phyloP scores from a whole-genome alignment of 371 early-diverging fungal species.

The Zychaea mexicana region DNA sequence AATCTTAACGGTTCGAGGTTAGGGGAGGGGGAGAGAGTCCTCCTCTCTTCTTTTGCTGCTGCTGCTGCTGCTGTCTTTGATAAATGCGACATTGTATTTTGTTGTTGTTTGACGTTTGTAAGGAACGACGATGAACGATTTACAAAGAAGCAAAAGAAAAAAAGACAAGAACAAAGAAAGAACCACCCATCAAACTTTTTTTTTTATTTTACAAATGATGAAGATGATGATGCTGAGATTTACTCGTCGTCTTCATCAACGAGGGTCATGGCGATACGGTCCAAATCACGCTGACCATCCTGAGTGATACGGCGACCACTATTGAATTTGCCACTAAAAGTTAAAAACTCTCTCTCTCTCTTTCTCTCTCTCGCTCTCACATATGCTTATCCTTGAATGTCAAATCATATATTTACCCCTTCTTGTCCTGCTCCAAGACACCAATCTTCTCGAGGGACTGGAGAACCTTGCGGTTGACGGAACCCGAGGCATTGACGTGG shows the following conservation, averaged over 20 bases:
- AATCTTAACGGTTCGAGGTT: no score
- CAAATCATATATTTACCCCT: conserved; percentile 63
- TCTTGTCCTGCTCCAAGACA: conserved; percentile 90
- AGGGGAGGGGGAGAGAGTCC: no score
- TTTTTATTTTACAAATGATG: background rate
- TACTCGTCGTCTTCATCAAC: conserved; percentile 27
- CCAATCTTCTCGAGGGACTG: conserved; percentile 98
- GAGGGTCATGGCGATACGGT: conserved; percentile 67
- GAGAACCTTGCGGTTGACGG: conserved; percentile 93
- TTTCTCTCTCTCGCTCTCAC: background rate
- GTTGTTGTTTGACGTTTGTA: no score
- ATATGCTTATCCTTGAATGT: no score
- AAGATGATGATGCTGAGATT: conserved; percentile 1
- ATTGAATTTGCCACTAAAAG: no score
- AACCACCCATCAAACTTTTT: background rate
- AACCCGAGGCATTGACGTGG: conserved; percentile 87
- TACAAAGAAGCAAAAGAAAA: no score
- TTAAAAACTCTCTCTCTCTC: background rate
- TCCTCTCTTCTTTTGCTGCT: no score
- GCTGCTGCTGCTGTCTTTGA: no score
- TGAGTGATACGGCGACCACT: conserved; percentile 81
- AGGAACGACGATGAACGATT: no score
- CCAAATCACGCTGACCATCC: conserved; percentile 80
- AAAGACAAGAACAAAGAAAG: background rate
- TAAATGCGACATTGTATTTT: no score